Conservation (phyloP, 2,329 filamentous ascomycete genomes). For the Zarea fungicola region DNA sequence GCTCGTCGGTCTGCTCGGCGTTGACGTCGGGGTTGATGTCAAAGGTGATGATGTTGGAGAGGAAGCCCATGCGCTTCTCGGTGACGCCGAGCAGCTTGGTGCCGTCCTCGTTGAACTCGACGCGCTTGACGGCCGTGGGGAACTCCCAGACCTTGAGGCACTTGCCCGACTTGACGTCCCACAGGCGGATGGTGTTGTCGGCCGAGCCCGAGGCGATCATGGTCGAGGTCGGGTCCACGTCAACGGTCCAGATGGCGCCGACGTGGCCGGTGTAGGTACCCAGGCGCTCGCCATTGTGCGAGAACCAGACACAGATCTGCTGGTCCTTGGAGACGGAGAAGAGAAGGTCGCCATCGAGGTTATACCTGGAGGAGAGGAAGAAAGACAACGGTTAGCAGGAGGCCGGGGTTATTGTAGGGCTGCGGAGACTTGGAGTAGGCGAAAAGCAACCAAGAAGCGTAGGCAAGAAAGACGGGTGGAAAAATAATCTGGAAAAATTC, state of each 20-base stretch:
- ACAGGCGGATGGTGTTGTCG: conserved; percentile 96
- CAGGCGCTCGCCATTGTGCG: conserved; percentile 95
- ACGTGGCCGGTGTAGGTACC: conserved; percentile 96
- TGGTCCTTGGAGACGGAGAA: conserved; percentile 97
- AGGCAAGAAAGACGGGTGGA: conserved; percentile 6
- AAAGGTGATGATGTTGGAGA: conserved; percentile 89
- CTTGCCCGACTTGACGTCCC: conserved; percentile 91
- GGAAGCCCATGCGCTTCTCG: conserved; percentile 96
- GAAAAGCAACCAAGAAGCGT: not conserved
- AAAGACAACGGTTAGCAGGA: too few species aligned
- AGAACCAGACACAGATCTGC: conserved; percentile 93
- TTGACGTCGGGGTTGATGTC: conserved; percentile 81
- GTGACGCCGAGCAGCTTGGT: conserved; percentile 87
- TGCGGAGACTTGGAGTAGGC: conserved; percentile 15
- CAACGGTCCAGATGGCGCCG: conserved; percentile 97
- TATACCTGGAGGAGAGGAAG: conserved; percentile 57
- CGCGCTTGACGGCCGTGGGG: conserved; percentile 92
- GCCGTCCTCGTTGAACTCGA: conserved; percentile 95
- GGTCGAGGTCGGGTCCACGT: conserved; percentile 86
- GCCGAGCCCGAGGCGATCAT: conserved; percentile 92
- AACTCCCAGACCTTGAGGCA: conserved; percentile 98
- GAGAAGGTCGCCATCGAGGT: conserved; percentile 91
- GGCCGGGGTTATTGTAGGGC: too few species aligned
- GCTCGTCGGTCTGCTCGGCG: conserved; percentile 80
- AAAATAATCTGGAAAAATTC: not conserved